A percentile compares a stretch with the other conserved stretches of the same genome.
These are phyloP conservation scores for Cajanus cajan DNA, from an alignment of 306 rosid species.

Conservation along the genomic window DNA sequence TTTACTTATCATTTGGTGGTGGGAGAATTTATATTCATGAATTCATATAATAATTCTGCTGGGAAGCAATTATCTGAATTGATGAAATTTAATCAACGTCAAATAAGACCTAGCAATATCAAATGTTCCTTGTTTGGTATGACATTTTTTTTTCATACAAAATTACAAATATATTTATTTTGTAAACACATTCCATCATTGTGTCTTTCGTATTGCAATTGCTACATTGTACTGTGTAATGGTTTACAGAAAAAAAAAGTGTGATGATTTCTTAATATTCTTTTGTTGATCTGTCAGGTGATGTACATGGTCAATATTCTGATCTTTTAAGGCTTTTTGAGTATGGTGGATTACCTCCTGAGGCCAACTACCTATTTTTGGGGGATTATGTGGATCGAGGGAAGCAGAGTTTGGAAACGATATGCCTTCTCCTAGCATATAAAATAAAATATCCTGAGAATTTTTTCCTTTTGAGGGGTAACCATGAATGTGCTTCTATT, in stretches of 20 bases:
- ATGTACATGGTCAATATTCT: slow-evolving; percentile 85
- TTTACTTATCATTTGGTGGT: not conserved
- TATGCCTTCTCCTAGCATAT: slow-evolving; percentile 47
- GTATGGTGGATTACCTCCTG: slow-evolving; percentile 84
- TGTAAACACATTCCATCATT: slow-evolving; percentile 11
- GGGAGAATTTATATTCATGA: not conserved
- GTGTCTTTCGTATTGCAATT: not conserved
- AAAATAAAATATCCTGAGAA: slow-evolving; percentile 49
- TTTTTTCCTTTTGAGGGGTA: slow-evolving; percentile 52
- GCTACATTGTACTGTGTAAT: not conserved
- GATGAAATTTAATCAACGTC: not conserved
- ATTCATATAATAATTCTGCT: not conserved
- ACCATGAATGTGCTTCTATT: slow-evolving; percentile 89
- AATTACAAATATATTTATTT: slow-evolving; percentile 1
- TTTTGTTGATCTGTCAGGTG: slow-evolving; percentile 53
- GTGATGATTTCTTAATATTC: slow-evolving; percentile 7
- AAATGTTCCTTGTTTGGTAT: not conserved
- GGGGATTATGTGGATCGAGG: slow-evolving; percentile 65
- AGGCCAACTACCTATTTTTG: slow-evolving; percentile 73
- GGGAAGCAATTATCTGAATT: slow-evolving; percentile 6
- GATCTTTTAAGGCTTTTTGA: slow-evolving; percentile 65
- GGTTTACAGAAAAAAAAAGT: not conserved
- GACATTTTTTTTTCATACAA: slow-evolving; percentile 10
- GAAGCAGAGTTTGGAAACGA: slow-evolving; percentile 58
- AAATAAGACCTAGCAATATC: not conserved